These are phyloP conservation scores for Stephanodiscus minutulus DNA, from an alignment of 108 stramenopile genomes.

Conservation along the genomic window DNA sequence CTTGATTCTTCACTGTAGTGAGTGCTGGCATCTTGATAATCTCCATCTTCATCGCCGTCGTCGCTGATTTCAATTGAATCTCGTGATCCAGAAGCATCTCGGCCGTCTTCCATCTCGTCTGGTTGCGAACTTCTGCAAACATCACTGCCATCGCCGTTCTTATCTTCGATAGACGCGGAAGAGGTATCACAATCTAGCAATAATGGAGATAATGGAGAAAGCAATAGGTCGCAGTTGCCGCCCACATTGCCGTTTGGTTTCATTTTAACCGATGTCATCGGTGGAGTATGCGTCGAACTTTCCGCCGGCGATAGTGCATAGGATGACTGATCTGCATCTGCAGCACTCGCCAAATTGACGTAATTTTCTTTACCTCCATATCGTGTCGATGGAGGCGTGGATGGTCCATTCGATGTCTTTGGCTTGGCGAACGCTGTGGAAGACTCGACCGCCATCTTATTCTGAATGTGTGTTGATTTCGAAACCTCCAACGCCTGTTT, in stretches of 20 bases:
- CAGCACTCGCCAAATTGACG: neutral
- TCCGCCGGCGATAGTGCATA: conserved; percentile 1
- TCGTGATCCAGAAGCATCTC: neutral
- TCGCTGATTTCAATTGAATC: conserved; percentile 3
- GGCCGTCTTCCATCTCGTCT: conserved; percentile 2
- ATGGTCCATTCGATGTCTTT: neutral
- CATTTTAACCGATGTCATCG: conserved; percentile 23
- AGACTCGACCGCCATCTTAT: neutral
- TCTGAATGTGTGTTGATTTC: neutral
- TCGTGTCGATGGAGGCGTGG: neutral
- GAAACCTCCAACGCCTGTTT: neutral
- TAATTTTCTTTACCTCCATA: neutral
- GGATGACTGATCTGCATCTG: conserved; percentile 1
- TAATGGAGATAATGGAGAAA: conserved; percentile 12
- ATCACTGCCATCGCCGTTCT: neutral
- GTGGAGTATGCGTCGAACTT: conserved; percentile 4
- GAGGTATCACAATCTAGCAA: neutral
- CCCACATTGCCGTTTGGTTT: neutral
- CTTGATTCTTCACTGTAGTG: conserved; percentile 6
- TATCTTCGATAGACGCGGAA: neutral
- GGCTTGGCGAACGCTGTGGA: neutral
- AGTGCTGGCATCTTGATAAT: conserved; percentile 9
- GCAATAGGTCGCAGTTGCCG: neutral
- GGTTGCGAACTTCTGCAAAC: neutral
- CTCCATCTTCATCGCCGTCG: conserved; percentile 8